A percentile compares a stretch with the other conserved stretches of the same genome.
These are phyloP conservation scores for Laetiporus sulphureus DNA, from an alignment of 1,284 basidiomycete species.

Conservation along the genomic window DNA sequence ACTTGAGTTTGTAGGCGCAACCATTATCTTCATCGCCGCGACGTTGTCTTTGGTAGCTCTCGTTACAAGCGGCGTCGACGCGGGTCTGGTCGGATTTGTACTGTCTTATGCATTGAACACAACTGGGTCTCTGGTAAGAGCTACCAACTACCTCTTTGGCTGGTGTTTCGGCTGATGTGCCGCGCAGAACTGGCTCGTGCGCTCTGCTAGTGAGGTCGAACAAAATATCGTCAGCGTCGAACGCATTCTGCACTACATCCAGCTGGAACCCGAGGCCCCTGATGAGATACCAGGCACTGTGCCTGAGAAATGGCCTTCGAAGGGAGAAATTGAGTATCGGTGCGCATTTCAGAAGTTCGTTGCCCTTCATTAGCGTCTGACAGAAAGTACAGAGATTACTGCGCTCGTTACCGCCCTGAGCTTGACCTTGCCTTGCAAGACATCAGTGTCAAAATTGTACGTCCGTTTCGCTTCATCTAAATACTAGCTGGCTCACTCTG, in stretches of 20 bases:
- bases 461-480: too few relatives aligned
- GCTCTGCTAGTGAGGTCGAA: conserved; percentile 87
- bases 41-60: conserved; percentile 66
- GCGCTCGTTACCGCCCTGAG: conserved; percentile 78
- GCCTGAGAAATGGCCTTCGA: conserved; percentile 70
- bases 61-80: conserved; percentile 71
- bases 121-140: conserved; percentile 61
- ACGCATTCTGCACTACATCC: conserved; percentile 67
- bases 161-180: neutral
- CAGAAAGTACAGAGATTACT: conserved; percentile 49
- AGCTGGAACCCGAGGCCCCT: conserved; percentile 75
- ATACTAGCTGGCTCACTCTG: conserved; percentile 5
- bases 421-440: conserved; percentile 75
- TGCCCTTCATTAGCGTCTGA: neutral
- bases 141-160: conserved; percentile 3
- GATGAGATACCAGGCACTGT: conserved; percentile 62
- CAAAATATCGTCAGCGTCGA: conserved; percentile 91
- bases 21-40: conserved; percentile 76
- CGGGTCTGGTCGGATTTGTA: conserved; percentile 88
- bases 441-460: conserved; percentile 61
- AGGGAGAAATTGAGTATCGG: conserved; percentile 76
- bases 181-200: conserved; percentile 80
- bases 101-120: conserved; percentile 82
- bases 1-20: conserved; percentile 78
- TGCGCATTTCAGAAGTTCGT: conserved; percentile 23